A percentile compares a stretch with the other conserved stretches of the same genome.
These are phyloP conservation scores for Periglandula ipomoeae DNA, from an alignment of 2,329 filamentous ascomycete species.

Conservation along the genomic window DNA sequence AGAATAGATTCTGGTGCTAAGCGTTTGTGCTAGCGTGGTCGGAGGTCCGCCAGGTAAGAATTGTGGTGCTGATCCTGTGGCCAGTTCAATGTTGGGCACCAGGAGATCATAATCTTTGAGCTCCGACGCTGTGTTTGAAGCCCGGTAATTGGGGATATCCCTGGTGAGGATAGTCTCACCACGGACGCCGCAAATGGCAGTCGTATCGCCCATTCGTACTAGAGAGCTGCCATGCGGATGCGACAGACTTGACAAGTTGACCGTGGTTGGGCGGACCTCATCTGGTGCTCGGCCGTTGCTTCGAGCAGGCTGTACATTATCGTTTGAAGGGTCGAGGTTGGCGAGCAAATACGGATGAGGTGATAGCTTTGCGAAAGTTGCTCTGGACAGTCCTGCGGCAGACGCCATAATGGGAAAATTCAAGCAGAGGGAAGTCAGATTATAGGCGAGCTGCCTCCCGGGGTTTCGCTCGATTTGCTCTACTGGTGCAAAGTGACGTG, in stretches of 20 bases:
- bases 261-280: slow-evolving; percentile 60
- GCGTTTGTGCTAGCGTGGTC: slow-evolving; percentile 68
- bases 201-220: slow-evolving; percentile 80
- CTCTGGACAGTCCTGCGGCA: slow-evolving; percentile 38
- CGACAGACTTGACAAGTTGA: slow-evolving; percentile 76
- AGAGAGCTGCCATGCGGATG: slow-evolving; percentile 88
- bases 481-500: neutral
- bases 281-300: slow-evolving; percentile 71
- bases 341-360: slow-evolving; percentile 84
- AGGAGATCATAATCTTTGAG: slow-evolving; percentile 60
- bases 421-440: no score
- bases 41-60: slow-evolving; percentile 81
- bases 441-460: no score
- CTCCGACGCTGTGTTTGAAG: slow-evolving; percentile 33
- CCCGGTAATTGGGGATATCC: slow-evolving; percentile 61
- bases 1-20: slow-evolving; percentile 71
- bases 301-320: slow-evolving; percentile 45
- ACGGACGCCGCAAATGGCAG: slow-evolving; percentile 87
- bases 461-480: slow-evolving; percentile 1
- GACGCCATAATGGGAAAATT: slow-evolving; percentile 22
- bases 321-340: slow-evolving; percentile 60
- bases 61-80: slow-evolving; percentile 79
- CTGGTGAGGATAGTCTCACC: slow-evolving; percentile 72
- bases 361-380: slow-evolving; percentile 81
- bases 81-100: slow-evolving; percentile 88